Conservation (phyloP, 2,329 filamentous ascomycete species). For the Pochonia chlamydosporia region DNA sequence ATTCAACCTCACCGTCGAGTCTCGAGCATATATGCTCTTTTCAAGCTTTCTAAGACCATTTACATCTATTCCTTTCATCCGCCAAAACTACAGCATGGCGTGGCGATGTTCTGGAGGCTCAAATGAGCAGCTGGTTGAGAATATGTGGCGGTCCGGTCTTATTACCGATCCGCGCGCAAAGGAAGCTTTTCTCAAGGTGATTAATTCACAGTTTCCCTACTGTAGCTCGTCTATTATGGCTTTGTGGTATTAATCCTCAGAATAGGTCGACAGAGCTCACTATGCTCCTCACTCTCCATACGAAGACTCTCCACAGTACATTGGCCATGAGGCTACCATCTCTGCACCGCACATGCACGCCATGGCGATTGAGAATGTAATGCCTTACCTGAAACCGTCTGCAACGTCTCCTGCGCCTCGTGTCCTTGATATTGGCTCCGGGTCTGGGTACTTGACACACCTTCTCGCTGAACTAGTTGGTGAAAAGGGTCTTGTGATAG, state of each 20-base stretch:
- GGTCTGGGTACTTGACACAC: conserved; percentile 81
- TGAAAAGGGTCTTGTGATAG: conserved; percentile 49
- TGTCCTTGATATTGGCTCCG: conserved; percentile 69
- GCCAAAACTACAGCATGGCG: conserved; percentile 57
- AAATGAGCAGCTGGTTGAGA: conserved; percentile 72
- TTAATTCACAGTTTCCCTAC: too few species aligned
- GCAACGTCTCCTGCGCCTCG: conserved; percentile 33
- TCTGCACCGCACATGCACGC: conserved; percentile 59
- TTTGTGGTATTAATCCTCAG: too few species aligned
- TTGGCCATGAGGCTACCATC: conserved; percentile 52
- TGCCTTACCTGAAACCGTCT: conserved; percentile 36
- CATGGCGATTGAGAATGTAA: conserved; percentile 43
- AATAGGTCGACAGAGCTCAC: conserved; percentile 78
- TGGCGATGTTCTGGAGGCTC: conserved; percentile 77
- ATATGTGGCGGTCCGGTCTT: conserved; percentile 65
- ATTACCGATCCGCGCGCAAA: conserved; percentile 69
- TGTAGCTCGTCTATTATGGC: too few species aligned
- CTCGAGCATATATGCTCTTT: neutral
- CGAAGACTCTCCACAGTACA: conserved; percentile 48
- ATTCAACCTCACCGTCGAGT: neutral
- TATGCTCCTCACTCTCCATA: conserved; percentile 72
- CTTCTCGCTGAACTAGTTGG: conserved; percentile 75
- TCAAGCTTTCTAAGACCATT: neutral
- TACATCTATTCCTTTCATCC: neutral
- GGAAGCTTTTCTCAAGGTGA: conserved; percentile 64